Base-by-base conservation (phyloP, 768 basidiomycete genomes). In the Tulasnella sp. region DNA sequence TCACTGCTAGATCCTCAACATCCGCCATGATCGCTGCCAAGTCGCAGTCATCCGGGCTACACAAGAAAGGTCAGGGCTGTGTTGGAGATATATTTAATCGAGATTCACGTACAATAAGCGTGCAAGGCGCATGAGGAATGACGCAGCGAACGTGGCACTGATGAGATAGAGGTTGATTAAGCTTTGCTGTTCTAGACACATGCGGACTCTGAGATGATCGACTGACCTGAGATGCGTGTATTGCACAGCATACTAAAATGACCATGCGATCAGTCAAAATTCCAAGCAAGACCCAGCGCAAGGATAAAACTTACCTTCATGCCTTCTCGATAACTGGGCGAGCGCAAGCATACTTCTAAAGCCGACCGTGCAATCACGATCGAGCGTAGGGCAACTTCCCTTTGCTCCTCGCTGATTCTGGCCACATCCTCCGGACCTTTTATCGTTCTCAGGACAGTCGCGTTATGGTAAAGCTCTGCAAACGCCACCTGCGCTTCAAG, bases 131-230 rank as follows among this genome's bases (percentile, higher is more conserved):
- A 97, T 76, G 60, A 94, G 75, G 70, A 97, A 87, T 2, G 90
- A 89, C 11, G 92, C 92, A 21, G 88, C 80, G 72, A 97, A 97
- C 0, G 92, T 94, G 4, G 92, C 92, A 27, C 90, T 89, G 43
- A 89, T 88, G 5, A 38, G 15, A 27, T 8, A 3, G 44, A 22
- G 11, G 8, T 22, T 19, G 42, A n/a, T 11, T 55, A 2, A 55
- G 54, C 24, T n/a, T 38, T 38, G 34, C 34, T 38, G 34, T 38
- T 5, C 34, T 7, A 38, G 34, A 7, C 34, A 38, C 34, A 38
- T 38, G 34, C 15, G 34, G 15, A 7, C 34, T 5, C 34, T 15
- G 7, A 15, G 15, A 38, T 15, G 34, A 38, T 11, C 1, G 24
- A 55, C 54, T n/a, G 27, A 55, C 54, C 54, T 55, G 21, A 55